Evolutionary conservation across 805 yeast species (phyloP).

Genomic region (Candida nemodendra): DNA sequence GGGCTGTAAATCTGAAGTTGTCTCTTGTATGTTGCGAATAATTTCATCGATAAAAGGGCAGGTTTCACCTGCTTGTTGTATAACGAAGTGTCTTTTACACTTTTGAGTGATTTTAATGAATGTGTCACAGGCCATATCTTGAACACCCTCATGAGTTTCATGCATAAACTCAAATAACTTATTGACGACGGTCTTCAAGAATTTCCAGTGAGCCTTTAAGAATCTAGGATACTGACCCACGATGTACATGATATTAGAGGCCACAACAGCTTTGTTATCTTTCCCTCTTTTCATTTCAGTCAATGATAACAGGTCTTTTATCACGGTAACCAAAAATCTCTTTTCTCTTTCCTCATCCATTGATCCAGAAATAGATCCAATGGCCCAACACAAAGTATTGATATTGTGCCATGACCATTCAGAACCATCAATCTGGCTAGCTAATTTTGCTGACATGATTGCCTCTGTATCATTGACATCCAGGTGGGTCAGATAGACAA

Average conservation of each 20-base stretch:
- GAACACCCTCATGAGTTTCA: conserved; percentile 99
- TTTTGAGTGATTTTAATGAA: conserved; percentile 93
- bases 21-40: conserved; percentile 74
- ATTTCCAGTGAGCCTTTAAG: conserved; percentile 97
- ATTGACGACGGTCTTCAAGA: conserved; percentile 90
- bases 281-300: conserved; percentile 97
- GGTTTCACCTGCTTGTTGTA: conserved; percentile 76
- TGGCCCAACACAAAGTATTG: conserved; percentile 98
- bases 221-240: conserved; percentile 99
- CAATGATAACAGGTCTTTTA: conserved; percentile 84
- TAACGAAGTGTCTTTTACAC: conserved; percentile 93
- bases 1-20: conserved; percentile 91
- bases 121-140: conserved; percentile 99
- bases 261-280: conserved; percentile 98
- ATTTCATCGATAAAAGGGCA: conserved; percentile 93
- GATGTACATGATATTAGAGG: conserved; percentile 99
- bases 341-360: conserved; percentile 98
- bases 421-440: conserved; percentile 89
- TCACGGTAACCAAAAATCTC: conserved; percentile 87
- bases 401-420: conserved; percentile 99
- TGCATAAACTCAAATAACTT: conserved; percentile 98
- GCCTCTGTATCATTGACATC: conserved; percentile 92
- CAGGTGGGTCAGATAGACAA: conserved; percentile 92
- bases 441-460: conserved; percentile 89
- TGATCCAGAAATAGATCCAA: conserved; percentile 97